Conservation (phyloP, 345 rosid genomes). For the Erodium maritimum region DNA sequence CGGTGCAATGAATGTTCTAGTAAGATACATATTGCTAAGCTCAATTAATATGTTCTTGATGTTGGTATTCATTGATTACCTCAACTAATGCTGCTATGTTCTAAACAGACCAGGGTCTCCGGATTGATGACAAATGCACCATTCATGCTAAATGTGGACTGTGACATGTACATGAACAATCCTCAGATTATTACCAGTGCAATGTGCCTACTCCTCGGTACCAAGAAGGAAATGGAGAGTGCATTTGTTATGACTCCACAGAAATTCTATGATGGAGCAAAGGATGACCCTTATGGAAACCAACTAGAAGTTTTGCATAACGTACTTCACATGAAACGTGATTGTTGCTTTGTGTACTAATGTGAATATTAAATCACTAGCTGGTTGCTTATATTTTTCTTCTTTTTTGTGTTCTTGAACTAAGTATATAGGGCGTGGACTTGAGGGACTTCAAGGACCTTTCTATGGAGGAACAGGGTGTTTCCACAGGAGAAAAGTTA, state of each 20-base stretch:
- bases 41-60: neutral
- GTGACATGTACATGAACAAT: constrained; percentile 57
- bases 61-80: neutral
- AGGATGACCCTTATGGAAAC: constrained; percentile 28
- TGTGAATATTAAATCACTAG: neutral
- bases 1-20: constrained; percentile 72
- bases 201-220: constrained; percentile 31
- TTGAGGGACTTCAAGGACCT: constrained; percentile 46
- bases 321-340: constrained; percentile 6
- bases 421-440: constrained; percentile 26
- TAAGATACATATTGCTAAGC: constrained; percentile 9
- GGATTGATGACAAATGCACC: constrained; percentile 71
- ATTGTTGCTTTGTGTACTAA: too few species aligned
- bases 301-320: constrained; percentile 12
- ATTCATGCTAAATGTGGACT: constrained; percentile 64
- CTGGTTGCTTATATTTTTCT: neutral
- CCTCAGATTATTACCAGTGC: constrained; percentile 37
- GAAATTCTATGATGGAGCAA: constrained; percentile 22
- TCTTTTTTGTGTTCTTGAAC: neutral
- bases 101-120: constrained; percentile 44
- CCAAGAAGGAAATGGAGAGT: constrained; percentile 10
- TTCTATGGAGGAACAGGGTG: constrained; percentile 46
- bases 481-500: constrained; percentile 47
- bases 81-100: neutral
- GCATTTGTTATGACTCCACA: constrained; percentile 55